phyloP scores from a whole-genome alignment of 768 basidiomycete genomes.

The Obba rivulosa region DNA sequence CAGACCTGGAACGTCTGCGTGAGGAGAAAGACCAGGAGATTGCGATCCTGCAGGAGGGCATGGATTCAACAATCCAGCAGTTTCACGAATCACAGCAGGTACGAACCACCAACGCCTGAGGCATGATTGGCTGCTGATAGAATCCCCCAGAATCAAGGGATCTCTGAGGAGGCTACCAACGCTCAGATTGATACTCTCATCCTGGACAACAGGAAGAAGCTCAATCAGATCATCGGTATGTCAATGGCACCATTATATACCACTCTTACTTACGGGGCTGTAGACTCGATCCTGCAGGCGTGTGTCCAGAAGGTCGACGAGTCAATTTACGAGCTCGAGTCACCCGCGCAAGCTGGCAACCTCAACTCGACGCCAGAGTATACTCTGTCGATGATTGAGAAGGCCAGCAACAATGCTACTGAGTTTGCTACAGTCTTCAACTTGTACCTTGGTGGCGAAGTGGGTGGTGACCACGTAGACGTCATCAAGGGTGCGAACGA shows the following conservation, averaged over 20 bases:
- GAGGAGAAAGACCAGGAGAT: constrained; percentile 99
- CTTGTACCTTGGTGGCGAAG: constrained; percentile 79
- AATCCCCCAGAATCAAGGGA: constrained; percentile 63
- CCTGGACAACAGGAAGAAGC: constrained; percentile 93
- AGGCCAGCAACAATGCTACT: constrained; percentile 88
- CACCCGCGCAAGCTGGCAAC: constrained; percentile 91
- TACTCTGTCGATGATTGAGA: constrained; percentile 97
- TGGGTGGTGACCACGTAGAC: constrained; percentile 92
- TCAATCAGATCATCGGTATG: constrained; percentile 93
- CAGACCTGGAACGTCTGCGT: constrained; percentile 73
- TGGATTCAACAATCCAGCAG: constrained; percentile 88
- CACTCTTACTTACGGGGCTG: constrained; percentile 9
- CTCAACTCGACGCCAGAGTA: constrained; percentile 98
- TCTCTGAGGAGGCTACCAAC: constrained; percentile 85
- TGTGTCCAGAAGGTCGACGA: constrained; percentile 98
- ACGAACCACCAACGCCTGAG: constrained; percentile 18
- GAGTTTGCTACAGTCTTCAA: constrained; percentile 96
- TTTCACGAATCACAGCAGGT: constrained; percentile 86
- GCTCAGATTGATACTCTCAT: constrained; percentile 98
- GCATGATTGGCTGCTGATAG: no score
- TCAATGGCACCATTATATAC: constrained; percentile 4
- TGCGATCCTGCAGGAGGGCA: constrained; percentile 88
- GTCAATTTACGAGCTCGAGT: constrained; percentile 95
- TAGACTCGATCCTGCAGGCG: constrained; percentile 94
- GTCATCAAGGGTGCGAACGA: constrained; percentile 98